Evolutionary conservation across 2,329 filamentous ascomycete genomes (phyloP).

Genomic region (Colletotrichum theobromicola): DNA sequence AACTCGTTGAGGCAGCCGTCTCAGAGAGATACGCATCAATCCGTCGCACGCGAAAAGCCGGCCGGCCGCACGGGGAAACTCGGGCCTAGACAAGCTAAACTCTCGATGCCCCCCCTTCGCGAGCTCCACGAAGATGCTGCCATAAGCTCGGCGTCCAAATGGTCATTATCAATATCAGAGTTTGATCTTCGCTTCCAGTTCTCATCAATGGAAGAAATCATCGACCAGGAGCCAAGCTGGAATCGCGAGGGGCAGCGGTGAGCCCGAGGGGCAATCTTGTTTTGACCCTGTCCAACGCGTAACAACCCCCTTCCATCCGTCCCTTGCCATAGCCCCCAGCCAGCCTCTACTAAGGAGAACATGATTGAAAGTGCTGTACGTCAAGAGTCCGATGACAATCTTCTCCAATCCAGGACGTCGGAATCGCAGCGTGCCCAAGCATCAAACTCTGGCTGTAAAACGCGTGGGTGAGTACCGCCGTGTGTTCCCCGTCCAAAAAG

Average conservation of each 20-base stretch:
- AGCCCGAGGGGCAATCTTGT: not conserved
- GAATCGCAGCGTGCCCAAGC: not conserved
- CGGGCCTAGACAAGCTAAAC: not conserved
- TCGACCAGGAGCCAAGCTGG: not conserved
- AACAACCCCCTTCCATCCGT: not conserved
- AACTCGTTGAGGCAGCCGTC: not conserved
- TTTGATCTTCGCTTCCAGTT: not conserved
- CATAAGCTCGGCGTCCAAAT: not conserved
- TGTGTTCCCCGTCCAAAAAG: not conserved
- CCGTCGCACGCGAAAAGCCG: not conserved
- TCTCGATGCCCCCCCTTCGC: not conserved
- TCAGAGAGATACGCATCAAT: not conserved
- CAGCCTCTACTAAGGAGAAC: not conserved
- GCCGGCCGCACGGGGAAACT: not conserved
- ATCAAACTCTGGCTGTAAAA: not conserved
- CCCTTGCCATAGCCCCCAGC: not conserved
- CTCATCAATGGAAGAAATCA: not conserved
- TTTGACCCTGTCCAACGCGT: not conserved
- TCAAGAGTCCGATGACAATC: not conserved
- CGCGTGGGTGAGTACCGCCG: not conserved
- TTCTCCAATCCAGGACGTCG: not conserved
- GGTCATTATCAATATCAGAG: not conserved
- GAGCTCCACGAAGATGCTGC: not conserved
- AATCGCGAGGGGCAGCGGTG: not conserved
- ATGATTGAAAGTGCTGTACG: not conserved